Percentiles rank a stretch among this genome's conserved stretches.
These are phyloP conservation scores for Opeltia flavorubescens DNA, from an alignment of 495 filamentous ascomycete genomes.

Conservation along the genomic window DNA sequence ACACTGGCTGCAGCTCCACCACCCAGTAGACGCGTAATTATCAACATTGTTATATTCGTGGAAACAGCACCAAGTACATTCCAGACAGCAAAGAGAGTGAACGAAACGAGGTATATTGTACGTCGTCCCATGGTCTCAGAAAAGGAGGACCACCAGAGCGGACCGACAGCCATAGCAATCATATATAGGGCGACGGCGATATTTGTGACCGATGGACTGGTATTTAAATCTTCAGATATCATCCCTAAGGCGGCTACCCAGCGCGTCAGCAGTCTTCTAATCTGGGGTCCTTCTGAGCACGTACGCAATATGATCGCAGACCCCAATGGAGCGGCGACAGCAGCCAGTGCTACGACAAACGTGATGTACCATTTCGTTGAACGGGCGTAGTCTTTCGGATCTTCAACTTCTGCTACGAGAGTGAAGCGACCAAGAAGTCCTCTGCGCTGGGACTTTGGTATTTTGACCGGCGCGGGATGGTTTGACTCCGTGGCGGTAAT, in stretches of 20 bases:
- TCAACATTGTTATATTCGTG: constrained; percentile 67
- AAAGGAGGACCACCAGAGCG: constrained; percentile 90
- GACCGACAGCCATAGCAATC: constrained; percentile 81
- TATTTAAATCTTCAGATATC: constrained; percentile 49
- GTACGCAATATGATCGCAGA: constrained; percentile 73
- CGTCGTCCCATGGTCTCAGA: constrained; percentile 72
- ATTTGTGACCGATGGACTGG: constrained; percentile 61
- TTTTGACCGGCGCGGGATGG: constrained; percentile 24
- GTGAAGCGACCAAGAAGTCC: constrained; percentile 62
- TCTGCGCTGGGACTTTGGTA: constrained; percentile 55
- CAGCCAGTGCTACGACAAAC: constrained; percentile 60
- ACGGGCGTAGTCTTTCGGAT: constrained; percentile 57
- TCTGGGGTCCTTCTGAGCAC: too few species aligned
- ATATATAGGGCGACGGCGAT: constrained; percentile 78
- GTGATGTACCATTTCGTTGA: constrained; percentile 79
- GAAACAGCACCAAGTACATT: constrained; percentile 59
- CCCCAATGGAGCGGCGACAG: constrained; percentile 67
- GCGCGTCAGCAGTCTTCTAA: too few species aligned
- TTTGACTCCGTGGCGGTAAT: background rate
- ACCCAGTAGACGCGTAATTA: constrained; percentile 67
- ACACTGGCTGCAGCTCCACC: constrained; percentile 80
- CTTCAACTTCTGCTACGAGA: constrained; percentile 69
- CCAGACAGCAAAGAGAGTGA: constrained; percentile 67
- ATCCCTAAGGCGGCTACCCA: constrained; percentile 57
- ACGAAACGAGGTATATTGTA: constrained; percentile 75